Percentiles rank a stretch among this genome's conserved stretches.
Evolutionary conservation across 352 stramenopile species (phyloP).

Genomic region (Phytophthora pinifolia): DNA sequence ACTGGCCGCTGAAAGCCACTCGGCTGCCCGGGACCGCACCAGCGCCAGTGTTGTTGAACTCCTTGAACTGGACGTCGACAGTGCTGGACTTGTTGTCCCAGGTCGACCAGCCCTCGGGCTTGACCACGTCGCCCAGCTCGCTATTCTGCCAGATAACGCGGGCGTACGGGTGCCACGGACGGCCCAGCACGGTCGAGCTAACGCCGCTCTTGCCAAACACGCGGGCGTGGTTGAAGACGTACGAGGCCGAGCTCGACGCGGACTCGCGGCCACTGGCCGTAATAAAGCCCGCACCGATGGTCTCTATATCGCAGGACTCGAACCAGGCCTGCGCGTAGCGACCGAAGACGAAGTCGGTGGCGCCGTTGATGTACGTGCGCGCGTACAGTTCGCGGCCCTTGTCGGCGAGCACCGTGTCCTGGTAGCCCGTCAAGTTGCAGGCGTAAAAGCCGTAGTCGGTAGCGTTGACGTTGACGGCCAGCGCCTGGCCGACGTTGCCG

Average conservation of each 20-base stretch:
- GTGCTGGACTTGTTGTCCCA: conserved; percentile 25
- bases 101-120: conserved; percentile 20
- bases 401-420: conserved; percentile 25
- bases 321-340: conserved; percentile 23
- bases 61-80: conserved; percentile 20
- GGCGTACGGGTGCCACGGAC: conserved; percentile 21
- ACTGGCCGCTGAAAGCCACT: conserved; percentile 22
- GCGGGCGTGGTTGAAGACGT: conserved; percentile 27
- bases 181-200: conserved; percentile 17
- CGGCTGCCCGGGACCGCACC: conserved; percentile 11
- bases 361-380: conserved; percentile 25
- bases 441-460: conserved; percentile 33
- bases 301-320: conserved; percentile 30
- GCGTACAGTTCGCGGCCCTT: conserved; percentile 27
- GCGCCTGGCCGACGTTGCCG: conserved; percentile 22
- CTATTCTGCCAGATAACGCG: conserved; percentile 26
- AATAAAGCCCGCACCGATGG: conserved; percentile 26
- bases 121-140: conserved; percentile 23
- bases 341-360: conserved; percentile 30
- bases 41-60: conserved; percentile 24
- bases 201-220: conserved; percentile 23
- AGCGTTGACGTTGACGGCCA: conserved; percentile 28
- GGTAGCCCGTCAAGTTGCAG: conserved; percentile 25
- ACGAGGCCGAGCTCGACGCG: conserved; percentile 11
- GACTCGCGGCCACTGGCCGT: conserved; percentile 26